phyloP scores from a whole-genome alignment of 2,329 filamentous ascomycete species.

The Verticillium dahliae region DNA sequence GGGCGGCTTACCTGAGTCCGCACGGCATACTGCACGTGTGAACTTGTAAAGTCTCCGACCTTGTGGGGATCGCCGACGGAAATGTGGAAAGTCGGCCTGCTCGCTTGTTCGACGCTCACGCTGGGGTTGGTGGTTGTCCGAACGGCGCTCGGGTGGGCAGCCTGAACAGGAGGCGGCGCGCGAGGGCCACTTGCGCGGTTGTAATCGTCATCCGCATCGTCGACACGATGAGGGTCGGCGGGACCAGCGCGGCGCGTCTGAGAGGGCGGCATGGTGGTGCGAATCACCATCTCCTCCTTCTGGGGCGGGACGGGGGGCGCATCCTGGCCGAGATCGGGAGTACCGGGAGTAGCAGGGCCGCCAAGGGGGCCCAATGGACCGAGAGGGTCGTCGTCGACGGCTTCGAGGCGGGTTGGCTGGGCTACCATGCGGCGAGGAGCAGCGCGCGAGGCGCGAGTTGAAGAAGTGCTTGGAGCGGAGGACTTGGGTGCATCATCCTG shows the following conservation, averaged over 20 bases:
- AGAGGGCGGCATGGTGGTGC: conserved; percentile 46
- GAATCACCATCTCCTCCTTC: conserved; percentile 59
- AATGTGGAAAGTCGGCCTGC: conserved; percentile 87
- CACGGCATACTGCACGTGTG: conserved; percentile 96
- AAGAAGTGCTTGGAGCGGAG: conserved; percentile 18
- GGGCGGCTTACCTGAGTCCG: conserved; percentile 66
- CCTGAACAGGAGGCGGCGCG: conserved; percentile 59
- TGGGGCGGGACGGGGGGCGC: conserved; percentile 63
- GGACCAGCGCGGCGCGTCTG: conserved; percentile 36
- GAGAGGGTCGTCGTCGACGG: conserved; percentile 63
- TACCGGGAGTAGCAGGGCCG: conserved; percentile 28
- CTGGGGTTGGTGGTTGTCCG: conserved; percentile 61
- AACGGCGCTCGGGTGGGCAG: conserved; percentile 44
- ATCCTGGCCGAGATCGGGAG: conserved; percentile 38
- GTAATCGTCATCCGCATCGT: conserved; percentile 63
- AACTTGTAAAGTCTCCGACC: conserved; percentile 92
- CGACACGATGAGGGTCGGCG: conserved; percentile 58
- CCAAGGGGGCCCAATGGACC: conserved; percentile 68
- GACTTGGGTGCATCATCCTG: conserved; percentile 21
- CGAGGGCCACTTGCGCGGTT: conserved; percentile 45
- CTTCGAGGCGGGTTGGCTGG: conserved; percentile 72
- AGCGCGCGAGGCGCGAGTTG: conserved; percentile 36
- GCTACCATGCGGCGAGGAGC: conserved; percentile 59
- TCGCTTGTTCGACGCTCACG: conserved; percentile 85
- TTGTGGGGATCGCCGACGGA: conserved; percentile 95